Conservation (phyloP, 495 filamentous ascomycete genomes). For the Penicillium riverlandense region DNA sequence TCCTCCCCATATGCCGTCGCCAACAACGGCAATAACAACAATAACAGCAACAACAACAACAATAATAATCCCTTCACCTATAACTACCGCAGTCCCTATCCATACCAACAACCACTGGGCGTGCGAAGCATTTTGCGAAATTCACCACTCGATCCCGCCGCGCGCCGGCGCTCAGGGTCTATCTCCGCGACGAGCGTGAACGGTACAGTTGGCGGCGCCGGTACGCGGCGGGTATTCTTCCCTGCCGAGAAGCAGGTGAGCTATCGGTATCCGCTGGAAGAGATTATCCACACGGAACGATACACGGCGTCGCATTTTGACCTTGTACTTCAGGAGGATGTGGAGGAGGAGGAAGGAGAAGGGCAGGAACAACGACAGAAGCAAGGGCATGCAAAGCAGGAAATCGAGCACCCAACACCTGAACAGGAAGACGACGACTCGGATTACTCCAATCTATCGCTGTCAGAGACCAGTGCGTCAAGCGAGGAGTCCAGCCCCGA, state of each 20-base stretch:
- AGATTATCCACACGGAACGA: conserved; percentile 45
- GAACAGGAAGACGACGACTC: conserved; percentile 28
- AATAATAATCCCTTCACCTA: conserved; percentile 9
- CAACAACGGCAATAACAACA: conserved; percentile 17
- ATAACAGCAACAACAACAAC: background rate
- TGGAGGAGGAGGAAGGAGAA: background rate
- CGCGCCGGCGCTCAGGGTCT: conserved; percentile 30
- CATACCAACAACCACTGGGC: conserved; percentile 48
- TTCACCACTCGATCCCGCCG: conserved; percentile 46
- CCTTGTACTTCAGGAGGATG: conserved; percentile 6
- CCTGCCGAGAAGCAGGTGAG: conserved; percentile 51
- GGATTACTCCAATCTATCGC: conserved; percentile 17
- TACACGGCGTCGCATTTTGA: conserved; percentile 44
- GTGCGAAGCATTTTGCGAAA: conserved; percentile 73
- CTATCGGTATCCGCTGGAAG: conserved; percentile 45
- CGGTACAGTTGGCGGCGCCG: conserved; percentile 21
- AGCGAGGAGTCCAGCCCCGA: conserved; percentile 31
- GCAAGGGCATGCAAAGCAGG: background rate
- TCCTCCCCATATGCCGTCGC: conserved; percentile 17
- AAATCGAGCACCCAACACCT: background rate
- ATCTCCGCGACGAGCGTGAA: conserved; percentile 21
- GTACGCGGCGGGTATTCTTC: conserved; percentile 43
- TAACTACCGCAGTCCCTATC: conserved; percentile 44
- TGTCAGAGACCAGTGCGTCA: conserved; percentile 34
- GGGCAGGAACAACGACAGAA: background rate